Base-by-base conservation (phyloP, 2,329 filamentous ascomycete species). In the Sarocladiaceae sp. region DNA sequence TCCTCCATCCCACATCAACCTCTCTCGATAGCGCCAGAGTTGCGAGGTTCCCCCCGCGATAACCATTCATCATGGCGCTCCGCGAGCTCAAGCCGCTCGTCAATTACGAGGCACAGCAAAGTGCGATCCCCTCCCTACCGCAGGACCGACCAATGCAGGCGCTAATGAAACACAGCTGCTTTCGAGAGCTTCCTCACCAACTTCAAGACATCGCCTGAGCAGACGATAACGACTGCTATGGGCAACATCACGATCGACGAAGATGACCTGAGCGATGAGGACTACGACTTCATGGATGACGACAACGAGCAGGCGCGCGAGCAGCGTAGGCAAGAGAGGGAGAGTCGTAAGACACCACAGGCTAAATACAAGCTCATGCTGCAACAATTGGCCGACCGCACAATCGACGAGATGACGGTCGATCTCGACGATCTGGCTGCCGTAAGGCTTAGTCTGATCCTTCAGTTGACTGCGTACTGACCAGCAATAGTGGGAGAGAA, bases 241-340 rank as follows among this genome's bases (percentile, higher is more conserved):
- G 82, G 88, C 54, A 82, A 84, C 53, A 80, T 98, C 56, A 85
- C 85, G 58, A 85, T 98, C 51, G 85, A 89, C 62, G 90, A 88
- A 58, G 85, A 94, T 66, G 85, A 85, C 54, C 75, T 87, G 33
- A 89, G 84, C 64, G 90, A 95, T 58, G 40, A 43, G 3, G 88
- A 95, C 57, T 88, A 95, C 62, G 89, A 96, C 58, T 87, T 94
- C 59, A 88, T 95, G 81, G 88, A 95, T 60, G 85, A 90, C 55
- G 78, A 81, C 49, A 83, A 87, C 50, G 48, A 46, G 16, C 42
- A 50, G 20, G 71, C 72, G 15, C 69, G 70, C 31, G 69, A 71
- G 48, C 68, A 62, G 49, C 73, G 70, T 18, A 72, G 66, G 43
- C 67, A 69, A 51, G 66, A 75, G 39, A 72, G 66, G 59, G 69